Base-by-base conservation (phyloP, 1,284 basidiomycete genomes). In the Rhodotorula sp. region DNA sequence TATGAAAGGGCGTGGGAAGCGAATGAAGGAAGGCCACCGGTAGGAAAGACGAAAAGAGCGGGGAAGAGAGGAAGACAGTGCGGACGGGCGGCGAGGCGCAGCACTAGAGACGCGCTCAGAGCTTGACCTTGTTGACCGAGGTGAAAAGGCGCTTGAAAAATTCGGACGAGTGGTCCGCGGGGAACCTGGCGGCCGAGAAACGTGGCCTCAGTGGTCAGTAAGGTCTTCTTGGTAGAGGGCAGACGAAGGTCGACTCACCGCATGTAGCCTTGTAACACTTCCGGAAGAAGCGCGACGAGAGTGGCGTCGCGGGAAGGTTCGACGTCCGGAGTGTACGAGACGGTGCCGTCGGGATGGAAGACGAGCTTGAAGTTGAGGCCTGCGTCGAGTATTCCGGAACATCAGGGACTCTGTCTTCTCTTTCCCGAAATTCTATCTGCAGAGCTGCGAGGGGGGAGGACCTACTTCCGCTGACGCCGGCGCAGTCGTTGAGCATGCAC, bases 331-430 rank as follows among this genome's bases (percentile, higher is more conserved):
- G 62, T 49, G 68, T 75, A 75, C 10, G 33, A 51, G 30, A 68
- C 68, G 24, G 72, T 63, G 10, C 37, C 56, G 56, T 75, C 68
- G 0, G 29, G 51, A 49, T 68, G 62, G 66, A 73, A 75, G 17
- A 37, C 30, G 37, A 75, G 54, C 68, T 74, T 75, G 72, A 75
- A 75, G 53, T 63, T 71, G 58, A 75, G 70, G 20, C 64, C 74
- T 75, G 62, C 20, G 14, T 15, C 3, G 22, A 15, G 7, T 6
- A 2, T 17, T 10, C 3, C 22, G 22, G 5, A 18, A 4, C 18
- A 56, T 33, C 15, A 57, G n/a, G n/a, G 30, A 4, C 2, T 10
- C 20, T 7, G 20, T 30, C 5, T 6, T 29, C 12, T 26, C 30
- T 30, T 20, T 3, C 1, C 4, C 17, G 22, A 20, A 5, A 10